A percentile compares a stretch with the other conserved stretches of the same genome.
Conservation (phyloP, 164 flowering plant species). For the Berberis vulgaris region DNA sequence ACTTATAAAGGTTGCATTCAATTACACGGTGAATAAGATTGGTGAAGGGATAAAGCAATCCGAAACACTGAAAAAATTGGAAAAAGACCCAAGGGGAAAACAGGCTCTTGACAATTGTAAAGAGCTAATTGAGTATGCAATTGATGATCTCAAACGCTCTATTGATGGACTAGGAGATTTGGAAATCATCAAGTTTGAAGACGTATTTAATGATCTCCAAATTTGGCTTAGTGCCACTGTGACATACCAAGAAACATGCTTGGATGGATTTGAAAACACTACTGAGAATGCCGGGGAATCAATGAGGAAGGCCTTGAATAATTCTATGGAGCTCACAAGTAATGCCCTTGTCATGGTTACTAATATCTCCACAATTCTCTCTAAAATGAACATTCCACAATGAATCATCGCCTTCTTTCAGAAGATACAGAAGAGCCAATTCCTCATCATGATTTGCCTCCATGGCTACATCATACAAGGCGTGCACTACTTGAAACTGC, state of each 20-base stretch:
- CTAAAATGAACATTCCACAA: background rate
- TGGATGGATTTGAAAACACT: constrained; percentile 20
- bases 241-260: constrained; percentile 31
- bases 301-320: constrained; percentile 1
- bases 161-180: background rate
- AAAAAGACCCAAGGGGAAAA: background rate
- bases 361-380: background rate
- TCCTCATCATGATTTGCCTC: too few species aligned
- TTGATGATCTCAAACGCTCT: constrained; percentile 5
- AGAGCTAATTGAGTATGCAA: constrained; percentile 1
- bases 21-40: background rate
- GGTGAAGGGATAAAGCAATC: background rate
- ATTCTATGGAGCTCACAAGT: background rate
- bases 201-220: constrained; percentile 16
- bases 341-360: background rate
- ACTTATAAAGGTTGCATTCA: background rate
- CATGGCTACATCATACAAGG: too few species aligned
- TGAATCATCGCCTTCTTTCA: background rate
- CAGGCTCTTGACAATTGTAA: background rate
- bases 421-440: background rate
- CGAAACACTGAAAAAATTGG: background rate
- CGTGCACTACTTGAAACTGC: background rate
- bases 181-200: constrained; percentile 9
- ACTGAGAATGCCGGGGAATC: constrained; percentile 1
- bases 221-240: constrained; percentile 25